Conservation (phyloP, 768 basidiomycete genomes). For the Hygrophorus russula region DNA sequence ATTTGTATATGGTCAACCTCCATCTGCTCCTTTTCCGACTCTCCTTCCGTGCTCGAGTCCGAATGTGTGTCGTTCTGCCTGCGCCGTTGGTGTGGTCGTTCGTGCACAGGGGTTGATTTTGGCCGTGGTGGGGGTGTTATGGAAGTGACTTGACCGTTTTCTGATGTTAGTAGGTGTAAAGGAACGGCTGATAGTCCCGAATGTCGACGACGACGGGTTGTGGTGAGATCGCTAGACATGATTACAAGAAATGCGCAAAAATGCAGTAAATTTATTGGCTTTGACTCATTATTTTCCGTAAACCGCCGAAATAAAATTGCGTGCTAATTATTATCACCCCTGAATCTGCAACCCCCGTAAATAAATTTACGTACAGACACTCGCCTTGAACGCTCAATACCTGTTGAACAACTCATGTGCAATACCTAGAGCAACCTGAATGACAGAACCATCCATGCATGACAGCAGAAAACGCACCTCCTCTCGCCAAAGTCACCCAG, state of each 20-base stretch:
- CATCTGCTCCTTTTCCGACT: slow-evolving; percentile 20
- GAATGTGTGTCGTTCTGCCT: slow-evolving; percentile 30
- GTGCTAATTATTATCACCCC: too few relatives aligned
- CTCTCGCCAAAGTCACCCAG: slow-evolving; percentile 97
- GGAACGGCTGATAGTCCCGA: slow-evolving; percentile 38
- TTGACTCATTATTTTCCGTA: too few relatives aligned
- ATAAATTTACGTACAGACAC: too few relatives aligned
- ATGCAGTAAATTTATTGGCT: too few relatives aligned
- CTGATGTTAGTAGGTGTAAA: slow-evolving; percentile 12
- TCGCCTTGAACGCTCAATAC: not conserved
- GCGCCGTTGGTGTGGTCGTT: slow-evolving; percentile 39
- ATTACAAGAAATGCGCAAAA: slow-evolving; percentile 1
- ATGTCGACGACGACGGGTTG: slow-evolving; percentile 47
- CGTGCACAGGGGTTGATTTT: slow-evolving; percentile 59
- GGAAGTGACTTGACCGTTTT: slow-evolving; percentile 11
- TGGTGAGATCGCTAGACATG: slow-evolving; percentile 11
- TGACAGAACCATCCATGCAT: not conserved
- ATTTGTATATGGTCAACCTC: slow-evolving; percentile 15
- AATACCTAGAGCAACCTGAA: slow-evolving; percentile 3
- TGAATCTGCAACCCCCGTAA: too few relatives aligned
- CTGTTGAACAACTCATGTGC: not conserved
- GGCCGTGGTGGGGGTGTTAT: slow-evolving; percentile 53
- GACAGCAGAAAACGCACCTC: slow-evolving; percentile 34
- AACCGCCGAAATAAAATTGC: too few relatives aligned
- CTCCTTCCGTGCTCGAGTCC: slow-evolving; percentile 12